Conservation (phyloP, 169 alveolate species). For the Plasmodium vinckei region DNA sequence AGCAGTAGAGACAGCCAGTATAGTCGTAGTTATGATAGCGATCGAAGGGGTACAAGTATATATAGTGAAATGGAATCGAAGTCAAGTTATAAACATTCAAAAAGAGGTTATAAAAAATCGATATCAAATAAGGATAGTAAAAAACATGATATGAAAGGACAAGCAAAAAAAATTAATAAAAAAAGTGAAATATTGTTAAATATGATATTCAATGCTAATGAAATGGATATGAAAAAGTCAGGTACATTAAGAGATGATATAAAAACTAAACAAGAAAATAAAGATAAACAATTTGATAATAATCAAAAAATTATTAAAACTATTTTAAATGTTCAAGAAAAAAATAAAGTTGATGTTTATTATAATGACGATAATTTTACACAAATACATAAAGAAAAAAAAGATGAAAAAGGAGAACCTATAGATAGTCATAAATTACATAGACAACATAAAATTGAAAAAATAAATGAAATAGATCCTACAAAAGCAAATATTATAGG, state of each 20-base stretch:
- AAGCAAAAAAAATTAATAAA: not conserved
- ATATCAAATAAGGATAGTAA: too few relatives aligned
- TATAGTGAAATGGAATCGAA: too few relatives aligned
- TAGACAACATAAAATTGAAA: not conserved
- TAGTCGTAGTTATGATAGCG: not conserved
- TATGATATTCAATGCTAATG: constrained; percentile 26
- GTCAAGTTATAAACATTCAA: too few relatives aligned
- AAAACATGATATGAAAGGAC: too few relatives aligned
- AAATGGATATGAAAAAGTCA: too few relatives aligned
- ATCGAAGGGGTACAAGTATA: not conserved
- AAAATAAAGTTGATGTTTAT: not conserved
- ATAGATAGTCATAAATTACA: not conserved
- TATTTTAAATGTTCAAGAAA: not conserved
- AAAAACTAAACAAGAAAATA: not conserved
- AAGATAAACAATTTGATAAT: constrained; percentile 12
- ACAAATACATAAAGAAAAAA: too few relatives aligned
- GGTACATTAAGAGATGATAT: not conserved
- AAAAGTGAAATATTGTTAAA: constrained; percentile 50
- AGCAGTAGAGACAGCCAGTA: not conserved
- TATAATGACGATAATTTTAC: too few relatives aligned
- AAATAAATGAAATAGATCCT: not conserved
- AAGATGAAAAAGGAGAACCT: not conserved
- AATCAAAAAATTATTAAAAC: constrained; percentile 19
- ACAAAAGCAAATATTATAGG: too few relatives aligned
- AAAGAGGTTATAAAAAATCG: too few relatives aligned